Conservation (phyloP, 495 filamentous ascomycete genomes). For the Aspergillus affinis region DNA sequence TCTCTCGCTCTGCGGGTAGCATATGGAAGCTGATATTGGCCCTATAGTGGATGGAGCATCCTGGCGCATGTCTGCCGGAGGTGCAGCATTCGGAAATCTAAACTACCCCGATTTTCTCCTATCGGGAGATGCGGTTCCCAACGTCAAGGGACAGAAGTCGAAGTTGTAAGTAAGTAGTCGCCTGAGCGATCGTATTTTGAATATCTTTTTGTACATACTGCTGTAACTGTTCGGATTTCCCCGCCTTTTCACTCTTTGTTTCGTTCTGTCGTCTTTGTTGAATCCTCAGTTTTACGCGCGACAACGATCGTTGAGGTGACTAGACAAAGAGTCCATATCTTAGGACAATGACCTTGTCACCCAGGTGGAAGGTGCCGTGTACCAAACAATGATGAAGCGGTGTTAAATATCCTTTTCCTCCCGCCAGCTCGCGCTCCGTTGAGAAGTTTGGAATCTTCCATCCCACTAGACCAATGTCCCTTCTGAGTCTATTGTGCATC, state of each 20-base stretch:
- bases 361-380: background rate
- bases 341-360: background rate
- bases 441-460: background rate
- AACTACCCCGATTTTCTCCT: constrained; percentile 67
- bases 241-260: background rate
- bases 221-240: background rate
- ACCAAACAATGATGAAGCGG: background rate
- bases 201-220: background rate
- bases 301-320: background rate
- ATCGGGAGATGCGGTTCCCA: constrained; percentile 51
- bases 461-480: background rate
- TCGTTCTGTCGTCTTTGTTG: background rate
- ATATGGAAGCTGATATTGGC: constrained; percentile 7
- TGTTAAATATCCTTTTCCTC: background rate
- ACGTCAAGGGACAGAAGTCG: constrained; percentile 59
- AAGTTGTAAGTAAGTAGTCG: constrained; percentile 57
- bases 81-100: constrained; percentile 36
- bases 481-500: background rate
- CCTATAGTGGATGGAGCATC: constrained; percentile 44
- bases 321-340: background rate
- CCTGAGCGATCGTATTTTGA: background rate
- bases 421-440: background rate
- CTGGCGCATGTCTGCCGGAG: constrained; percentile 47
- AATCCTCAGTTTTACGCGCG: background rate
- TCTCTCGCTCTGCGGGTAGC: background rate